A percentile compares a stretch with the other conserved stretches of the same genome.
These are phyloP conservation scores for Phytophthora kernoviae DNA, from an alignment of 352 stramenopile genomes.

Conservation along the genomic window DNA sequence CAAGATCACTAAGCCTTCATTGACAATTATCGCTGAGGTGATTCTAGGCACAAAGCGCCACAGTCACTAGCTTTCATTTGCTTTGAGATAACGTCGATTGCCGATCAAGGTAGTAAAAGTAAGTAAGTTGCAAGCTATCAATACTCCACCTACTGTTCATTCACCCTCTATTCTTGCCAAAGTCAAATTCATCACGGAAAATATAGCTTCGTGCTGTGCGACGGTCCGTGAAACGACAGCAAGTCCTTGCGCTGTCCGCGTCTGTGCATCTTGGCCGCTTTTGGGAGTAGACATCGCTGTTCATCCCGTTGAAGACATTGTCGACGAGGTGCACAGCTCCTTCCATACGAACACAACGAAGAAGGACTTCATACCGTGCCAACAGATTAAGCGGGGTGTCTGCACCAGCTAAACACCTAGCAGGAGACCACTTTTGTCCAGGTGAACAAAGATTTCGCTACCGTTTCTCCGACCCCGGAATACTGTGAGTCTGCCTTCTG, in stretches of 20 bases:
- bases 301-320: slow-evolving; percentile 2
- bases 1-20: no score
- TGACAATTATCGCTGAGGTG: no score
- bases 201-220: slow-evolving; percentile 8
- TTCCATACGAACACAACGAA: slow-evolving; percentile 14
- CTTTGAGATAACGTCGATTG: no score
- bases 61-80: no score
- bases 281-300: neutral
- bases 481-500: slow-evolving; percentile 17
- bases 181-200: neutral
- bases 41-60: no score
- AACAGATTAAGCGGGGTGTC: neutral
- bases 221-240: slow-evolving; percentile 30
- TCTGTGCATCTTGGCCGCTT: slow-evolving; percentile 4
- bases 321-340: slow-evolving; percentile 6
- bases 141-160: slow-evolving; percentile 8
- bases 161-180: slow-evolving; percentile 30
- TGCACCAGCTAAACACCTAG: slow-evolving; percentile 9
- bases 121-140: no score
- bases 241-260: slow-evolving; percentile 5
- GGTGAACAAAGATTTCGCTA: slow-evolving; percentile 46
- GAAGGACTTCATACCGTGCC: slow-evolving; percentile 4
- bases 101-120: no score
- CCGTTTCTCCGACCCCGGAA: slow-evolving; percentile 35
- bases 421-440: slow-evolving; percentile 15